phyloP scores from a whole-genome alignment of 345 rosid species.

The Heritiera littoralis region DNA sequence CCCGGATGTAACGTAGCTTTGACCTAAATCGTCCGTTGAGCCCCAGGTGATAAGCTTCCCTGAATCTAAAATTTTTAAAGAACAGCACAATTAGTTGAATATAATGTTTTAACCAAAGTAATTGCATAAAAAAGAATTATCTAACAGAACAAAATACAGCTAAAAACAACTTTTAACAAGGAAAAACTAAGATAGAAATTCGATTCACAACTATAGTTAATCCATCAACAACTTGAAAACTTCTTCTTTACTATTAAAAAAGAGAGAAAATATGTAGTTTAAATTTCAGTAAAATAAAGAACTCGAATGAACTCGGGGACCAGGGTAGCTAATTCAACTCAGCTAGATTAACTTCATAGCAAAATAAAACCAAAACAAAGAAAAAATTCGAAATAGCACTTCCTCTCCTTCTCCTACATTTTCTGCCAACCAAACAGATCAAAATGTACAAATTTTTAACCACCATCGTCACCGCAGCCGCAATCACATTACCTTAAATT shows the following conservation, averaged over 20 bases:
- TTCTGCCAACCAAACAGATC: not conserved
- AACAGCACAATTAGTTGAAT: not conserved
- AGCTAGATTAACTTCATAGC: not conserved
- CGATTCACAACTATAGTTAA: not conserved
- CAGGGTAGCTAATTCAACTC: not conserved
- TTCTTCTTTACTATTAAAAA: not conserved
- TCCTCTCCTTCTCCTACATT: slow-evolving; percentile 14
- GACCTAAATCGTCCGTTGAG: slow-evolving; percentile 96
- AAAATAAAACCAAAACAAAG: not conserved
- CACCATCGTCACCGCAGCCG: too few relatives aligned
- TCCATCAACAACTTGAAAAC: slow-evolving; percentile 6
- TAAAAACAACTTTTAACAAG: not conserved
- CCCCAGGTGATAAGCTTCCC: slow-evolving; percentile 99
- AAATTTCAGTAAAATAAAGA: not conserved
- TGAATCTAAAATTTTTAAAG: slow-evolving; percentile 49
- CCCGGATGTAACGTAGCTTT: slow-evolving; percentile 96
- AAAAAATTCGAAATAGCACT: not conserved
- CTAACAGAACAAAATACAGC: not conserved
- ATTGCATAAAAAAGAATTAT: not conserved
- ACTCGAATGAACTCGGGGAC: not conserved
- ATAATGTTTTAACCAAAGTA: not conserved
- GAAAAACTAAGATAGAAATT: not conserved
- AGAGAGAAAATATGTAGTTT: not conserved
- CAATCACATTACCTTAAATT: not conserved
- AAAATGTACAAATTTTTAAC: not conserved